These are phyloP conservation scores for Lactarius tabidus DNA, from an alignment of 768 basidiomycete species.

Conservation along the genomic window DNA sequence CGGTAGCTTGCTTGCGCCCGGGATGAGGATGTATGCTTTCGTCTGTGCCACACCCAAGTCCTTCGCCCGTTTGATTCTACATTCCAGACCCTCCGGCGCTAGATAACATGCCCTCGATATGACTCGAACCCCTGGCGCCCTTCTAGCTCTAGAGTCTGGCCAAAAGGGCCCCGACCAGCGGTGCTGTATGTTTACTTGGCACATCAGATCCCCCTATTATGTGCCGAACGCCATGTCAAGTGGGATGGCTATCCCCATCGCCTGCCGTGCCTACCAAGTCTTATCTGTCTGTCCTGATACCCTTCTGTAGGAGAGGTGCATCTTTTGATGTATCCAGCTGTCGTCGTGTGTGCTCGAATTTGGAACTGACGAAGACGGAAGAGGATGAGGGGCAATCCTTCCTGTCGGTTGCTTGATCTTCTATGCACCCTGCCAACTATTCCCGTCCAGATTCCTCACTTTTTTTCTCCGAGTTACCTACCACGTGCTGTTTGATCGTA, in stretches of 20 bases:
- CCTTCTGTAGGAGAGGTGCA: background rate
- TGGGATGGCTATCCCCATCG: background rate
- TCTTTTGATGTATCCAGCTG: background rate
- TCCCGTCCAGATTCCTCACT: background rate
- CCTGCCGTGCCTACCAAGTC: background rate
- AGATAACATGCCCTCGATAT: background rate
- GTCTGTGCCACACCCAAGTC: background rate
- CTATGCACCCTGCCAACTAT: background rate
- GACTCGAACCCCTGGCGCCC: background rate
- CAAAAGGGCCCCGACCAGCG: background rate
- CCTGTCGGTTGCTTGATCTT: constrained; percentile 7
- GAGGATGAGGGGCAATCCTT: background rate
- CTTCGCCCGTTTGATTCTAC: background rate
- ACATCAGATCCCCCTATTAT: background rate
- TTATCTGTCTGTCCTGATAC: background rate
- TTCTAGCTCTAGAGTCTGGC: background rate
- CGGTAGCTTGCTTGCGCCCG: background rate
- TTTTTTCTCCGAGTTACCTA: background rate
- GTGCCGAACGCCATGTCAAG: too few relatives aligned
- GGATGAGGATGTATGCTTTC: background rate
- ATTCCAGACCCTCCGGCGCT: constrained; percentile 4
- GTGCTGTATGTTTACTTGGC: background rate
- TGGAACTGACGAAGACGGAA: background rate
- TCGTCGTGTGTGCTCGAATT: background rate
- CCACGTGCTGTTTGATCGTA: background rate